These are phyloP conservation scores for Penicillium sp. DNA, from an alignment of 2,329 filamentous ascomycete species.

Conservation along the genomic window DNA sequence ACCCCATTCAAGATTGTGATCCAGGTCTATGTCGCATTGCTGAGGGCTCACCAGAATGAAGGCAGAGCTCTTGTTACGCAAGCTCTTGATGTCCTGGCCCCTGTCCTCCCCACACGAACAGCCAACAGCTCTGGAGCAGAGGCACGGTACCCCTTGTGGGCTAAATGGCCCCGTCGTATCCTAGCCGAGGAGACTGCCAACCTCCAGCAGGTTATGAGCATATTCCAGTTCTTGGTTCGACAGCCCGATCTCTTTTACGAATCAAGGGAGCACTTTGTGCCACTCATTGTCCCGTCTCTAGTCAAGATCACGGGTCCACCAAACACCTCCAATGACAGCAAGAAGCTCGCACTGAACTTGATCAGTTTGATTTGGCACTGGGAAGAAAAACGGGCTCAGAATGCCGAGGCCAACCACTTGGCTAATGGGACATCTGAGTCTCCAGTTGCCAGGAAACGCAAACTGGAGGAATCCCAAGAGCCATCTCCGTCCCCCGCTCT, in stretches of 20 bases:
- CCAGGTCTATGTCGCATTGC: conserved; percentile 87
- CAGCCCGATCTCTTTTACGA: conserved; percentile 95
- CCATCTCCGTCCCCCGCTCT: conserved; percentile 53
- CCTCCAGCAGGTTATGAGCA: conserved; percentile 90
- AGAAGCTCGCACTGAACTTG: conserved; percentile 84
- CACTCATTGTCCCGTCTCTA: conserved; percentile 82
- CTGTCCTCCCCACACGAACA: conserved; percentile 79
- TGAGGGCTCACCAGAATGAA: conserved; percentile 93
- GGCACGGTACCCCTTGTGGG: conserved; percentile 76
- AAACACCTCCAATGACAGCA: conserved; percentile 84
- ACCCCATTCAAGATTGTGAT: conserved; percentile 94
- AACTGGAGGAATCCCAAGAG: conserved; percentile 62
- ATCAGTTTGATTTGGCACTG: conserved; percentile 89
- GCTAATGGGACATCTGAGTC: conserved; percentile 59
- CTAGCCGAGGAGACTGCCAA: conserved; percentile 93
- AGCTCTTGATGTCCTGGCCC: conserved; percentile 90
- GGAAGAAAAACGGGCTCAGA: conserved; percentile 79
- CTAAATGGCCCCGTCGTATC: conserved; percentile 83
- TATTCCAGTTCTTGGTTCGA: conserved; percentile 93
- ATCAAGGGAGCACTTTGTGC: conserved; percentile 83
- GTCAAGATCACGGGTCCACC: conserved; percentile 78
- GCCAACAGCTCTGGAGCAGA: conserved; percentile 59
- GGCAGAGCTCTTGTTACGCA: conserved; percentile 89
- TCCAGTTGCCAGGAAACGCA: conserved; percentile 71
- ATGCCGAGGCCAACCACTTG: conserved; percentile 43